Evolutionary conservation across 2,329 filamentous ascomycete species (phyloP), one percentile per base, ranked within the genome.

Genomic region (Curvularia spicifera): DNA sequence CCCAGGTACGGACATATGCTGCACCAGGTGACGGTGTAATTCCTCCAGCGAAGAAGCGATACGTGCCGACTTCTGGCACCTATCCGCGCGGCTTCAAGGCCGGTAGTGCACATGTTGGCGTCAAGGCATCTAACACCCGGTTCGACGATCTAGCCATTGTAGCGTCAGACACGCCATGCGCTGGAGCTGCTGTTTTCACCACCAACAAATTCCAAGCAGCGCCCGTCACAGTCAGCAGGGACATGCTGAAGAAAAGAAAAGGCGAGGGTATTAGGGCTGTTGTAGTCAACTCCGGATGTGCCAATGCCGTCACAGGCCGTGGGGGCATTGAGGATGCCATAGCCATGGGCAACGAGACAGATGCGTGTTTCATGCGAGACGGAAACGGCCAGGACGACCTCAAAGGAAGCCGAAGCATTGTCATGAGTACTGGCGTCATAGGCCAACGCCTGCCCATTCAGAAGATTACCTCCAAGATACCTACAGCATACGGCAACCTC

Each of bases 341-440:
- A 57, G 85, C 84, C 57, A 99, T 99, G 95, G 91, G 90, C 15
- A 80, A 81, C 61, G 87, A 87, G 63, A 91, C 93, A 6, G 93
- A 97, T 74, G 81, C 86, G 53, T 85, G 84, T 67, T 86, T 86
- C 44, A 64, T 73, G 5, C 63, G 74, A 18, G 61, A 71, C 56
- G 68, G 60, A 57, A 58, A 72, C 49, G 68, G 60, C 43, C 75
- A 78, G 49, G 73, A 74, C 44, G 80, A 81, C 65, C 79, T 78
- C 10, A 76, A 78, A 43, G 80, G 82, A 46, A 80, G 84, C 37
- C 84, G 83, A 65, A 95, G 91, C n/a, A 83, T 99, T 47, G 94
- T 98, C 61, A 98, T 99, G 95, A 97, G 93, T 76, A 99, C 95
- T 2, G 95, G 95, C 53, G 95, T 99, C 44, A 99, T 99, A 74